These are phyloP conservation scores for Fonsecaea nubica DNA, from an alignment of 2,329 filamentous ascomycete species.

Conservation along the genomic window DNA sequence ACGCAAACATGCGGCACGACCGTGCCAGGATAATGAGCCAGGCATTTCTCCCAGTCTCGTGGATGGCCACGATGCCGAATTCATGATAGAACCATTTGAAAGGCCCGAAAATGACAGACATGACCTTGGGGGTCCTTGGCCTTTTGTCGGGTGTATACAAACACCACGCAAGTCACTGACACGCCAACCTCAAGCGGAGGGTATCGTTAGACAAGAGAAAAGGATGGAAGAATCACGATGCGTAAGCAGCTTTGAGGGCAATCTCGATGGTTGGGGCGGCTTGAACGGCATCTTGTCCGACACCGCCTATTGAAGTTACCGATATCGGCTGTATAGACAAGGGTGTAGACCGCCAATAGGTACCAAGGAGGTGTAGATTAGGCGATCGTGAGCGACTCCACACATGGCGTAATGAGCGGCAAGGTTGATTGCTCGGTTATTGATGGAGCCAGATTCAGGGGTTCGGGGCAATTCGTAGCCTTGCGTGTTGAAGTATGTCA, in stretches of 20 bases:
- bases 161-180: neutral
- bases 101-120: conserved; percentile 24
- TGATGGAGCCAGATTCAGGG: neutral
- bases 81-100: conserved; percentile 41
- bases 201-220: conserved; percentile 4
- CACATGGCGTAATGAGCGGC: neutral
- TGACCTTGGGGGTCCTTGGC: conserved; percentile 15
- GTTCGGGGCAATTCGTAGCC: conserved; percentile 14
- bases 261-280: conserved; percentile 6
- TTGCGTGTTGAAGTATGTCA: neutral
- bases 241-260: conserved; percentile 12
- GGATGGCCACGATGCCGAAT: conserved; percentile 39
- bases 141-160: conserved; percentile 9
- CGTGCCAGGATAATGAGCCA: conserved; percentile 40
- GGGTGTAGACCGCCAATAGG: conserved; percentile 2
- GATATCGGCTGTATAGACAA: conserved; percentile 18
- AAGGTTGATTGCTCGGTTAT: neutral
- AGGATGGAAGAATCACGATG: conserved; percentile 7
- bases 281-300: conserved; percentile 13
- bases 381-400: conserved; percentile 2
- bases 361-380: neutral
- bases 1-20: conserved; percentile 42
- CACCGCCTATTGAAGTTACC: conserved; percentile 13
- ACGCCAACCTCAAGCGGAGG: conserved; percentile 6
- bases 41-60: conserved; percentile 39